Evolutionary conservation across 202 grass and related monocot genomes (phyloP), one percentile per base, ranked within the genome.

Genomic region (Hordeum pubiflorum): DNA sequence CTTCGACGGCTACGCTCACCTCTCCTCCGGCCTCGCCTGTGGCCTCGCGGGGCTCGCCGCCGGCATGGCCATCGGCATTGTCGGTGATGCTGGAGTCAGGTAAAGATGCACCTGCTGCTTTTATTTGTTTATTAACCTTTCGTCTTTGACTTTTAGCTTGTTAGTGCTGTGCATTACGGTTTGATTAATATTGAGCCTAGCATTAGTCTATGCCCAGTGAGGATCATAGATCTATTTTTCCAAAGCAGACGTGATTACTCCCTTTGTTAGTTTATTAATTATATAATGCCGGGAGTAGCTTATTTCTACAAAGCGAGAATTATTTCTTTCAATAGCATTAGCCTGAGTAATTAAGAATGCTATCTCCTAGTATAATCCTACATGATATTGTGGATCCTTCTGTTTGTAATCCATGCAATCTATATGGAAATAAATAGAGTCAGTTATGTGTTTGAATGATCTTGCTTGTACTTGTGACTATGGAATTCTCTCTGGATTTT

Each of bases 21-120:
- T 98, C 32, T 95, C 92, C 14, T 98, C 96, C 0, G 96, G 96
- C 0, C 86, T 98, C 7, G 86, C 96, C 0, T 98, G 96, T 65
- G 96, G 96, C 7, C 95, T 98, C 24, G 96, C 92, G 3, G 96
- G 96, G 11, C 92, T 98, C 4, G 89, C 92, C 0, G 95, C 95
- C 4, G 92, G 95, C 41, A 98, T 98, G 95, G 95, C 95, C 69
- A 98, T 98, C 3, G 95, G 95, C 40, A 98, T 98, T 58, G 95
- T 98, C 13, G 95, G 96, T 65, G 96, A 98, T 60, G 96, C 96
- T 18, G 96, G 96, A 76, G 96, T 98, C 57, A 94, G 96, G 96
- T 98, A 15, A 72, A 6, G 69, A 72, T 32, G 23, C 40, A 18
- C 2, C 8, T 32, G 22, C 21, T 0, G 29, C 48, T 52, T 4